Percentiles rank a stretch among this genome's conserved stretches.
phyloP scores from a whole-genome alignment of 73 alveolate species.

The Breviolum minutum region DNA sequence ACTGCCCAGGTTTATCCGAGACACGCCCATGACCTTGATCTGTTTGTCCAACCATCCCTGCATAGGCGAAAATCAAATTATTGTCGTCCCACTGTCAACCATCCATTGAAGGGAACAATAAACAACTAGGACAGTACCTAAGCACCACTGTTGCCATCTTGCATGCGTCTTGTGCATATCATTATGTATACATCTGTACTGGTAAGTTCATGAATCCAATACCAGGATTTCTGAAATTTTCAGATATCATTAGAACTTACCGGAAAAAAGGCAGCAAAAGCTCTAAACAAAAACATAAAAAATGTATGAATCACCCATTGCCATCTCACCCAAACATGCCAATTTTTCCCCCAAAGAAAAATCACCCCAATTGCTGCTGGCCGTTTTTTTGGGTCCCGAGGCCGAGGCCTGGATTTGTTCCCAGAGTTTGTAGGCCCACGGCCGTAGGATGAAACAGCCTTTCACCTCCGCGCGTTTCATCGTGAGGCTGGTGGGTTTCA shows the following conservation, averaged over 20 bases:
- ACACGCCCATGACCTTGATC: slow-evolving; percentile 97
- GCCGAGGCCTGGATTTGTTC: slow-evolving; percentile 97
- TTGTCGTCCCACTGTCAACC: neutral
- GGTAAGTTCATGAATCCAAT: neutral
- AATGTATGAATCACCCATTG: neutral
- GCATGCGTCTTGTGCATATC: neutral
- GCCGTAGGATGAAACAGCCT: slow-evolving; percentile 98
- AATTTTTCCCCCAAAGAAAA: too few species aligned
- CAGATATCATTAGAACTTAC: neutral
- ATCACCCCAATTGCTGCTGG: neutral
- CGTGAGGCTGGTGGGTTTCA: too few species aligned
- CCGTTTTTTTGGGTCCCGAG: neutral
- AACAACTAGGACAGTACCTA: neutral
- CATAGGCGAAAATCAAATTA: neutral
- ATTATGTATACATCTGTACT: neutral
- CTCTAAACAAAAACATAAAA: neutral
- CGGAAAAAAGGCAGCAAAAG: neutral
- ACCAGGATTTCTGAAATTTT: too few species aligned
- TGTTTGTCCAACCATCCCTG: slow-evolving; percentile 96
- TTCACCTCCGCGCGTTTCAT: too few species aligned
- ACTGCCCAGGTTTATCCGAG: neutral
- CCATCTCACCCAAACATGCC: neutral
- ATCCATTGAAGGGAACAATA: neutral
- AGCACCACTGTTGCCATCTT: neutral
- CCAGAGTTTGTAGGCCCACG: slow-evolving; percentile 98